These are phyloP conservation scores for Rubroboletus satanas DNA, from an alignment of 768 basidiomycete genomes.

Conservation along the genomic window DNA sequence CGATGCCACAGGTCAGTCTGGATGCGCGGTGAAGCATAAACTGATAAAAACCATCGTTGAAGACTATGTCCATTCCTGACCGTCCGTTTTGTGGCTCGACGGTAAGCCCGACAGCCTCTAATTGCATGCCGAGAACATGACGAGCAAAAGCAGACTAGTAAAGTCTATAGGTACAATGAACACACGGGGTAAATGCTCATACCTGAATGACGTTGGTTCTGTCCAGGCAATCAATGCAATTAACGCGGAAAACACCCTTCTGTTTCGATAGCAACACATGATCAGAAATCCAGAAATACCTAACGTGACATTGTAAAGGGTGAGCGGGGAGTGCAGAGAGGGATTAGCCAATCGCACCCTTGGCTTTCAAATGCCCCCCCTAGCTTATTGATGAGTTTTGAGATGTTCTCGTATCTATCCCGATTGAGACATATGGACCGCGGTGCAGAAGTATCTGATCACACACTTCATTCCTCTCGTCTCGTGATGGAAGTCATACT, in stretches of 20 bases:
- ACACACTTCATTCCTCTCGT: slow-evolving; percentile 91
- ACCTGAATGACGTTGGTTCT: slow-evolving; percentile 94
- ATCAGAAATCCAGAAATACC: slow-evolving; percentile 81
- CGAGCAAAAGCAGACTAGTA: slow-evolving; percentile 86
- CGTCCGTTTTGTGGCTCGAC: slow-evolving; percentile 50
- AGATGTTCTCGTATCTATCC: slow-evolving; percentile 83
- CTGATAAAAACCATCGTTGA: slow-evolving; percentile 65
- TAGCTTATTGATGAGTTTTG: slow-evolving; percentile 66
- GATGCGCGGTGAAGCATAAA: not conserved
- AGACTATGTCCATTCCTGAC: slow-evolving; percentile 64
- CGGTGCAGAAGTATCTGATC: not conserved
- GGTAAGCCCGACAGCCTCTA: slow-evolving; percentile 67
- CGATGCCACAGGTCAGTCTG: not conserved
- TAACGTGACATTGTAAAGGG: slow-evolving; percentile 25
- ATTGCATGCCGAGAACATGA: slow-evolving; percentile 69
- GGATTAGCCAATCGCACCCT: slow-evolving; percentile 47
- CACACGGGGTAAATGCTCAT: slow-evolving; percentile 10
- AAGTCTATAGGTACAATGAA: slow-evolving; percentile 3
- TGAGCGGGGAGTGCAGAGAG: not conserved
- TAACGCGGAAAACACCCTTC: slow-evolving; percentile 82
- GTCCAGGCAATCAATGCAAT: slow-evolving; percentile 95
- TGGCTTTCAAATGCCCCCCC: slow-evolving; percentile 74
- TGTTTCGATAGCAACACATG: slow-evolving; percentile 71
- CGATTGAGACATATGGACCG: not conserved
- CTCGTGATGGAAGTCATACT: slow-evolving; percentile 92